Conservation (phyloP, 305 asterid genomes). For the Rubia peregrina region DNA sequence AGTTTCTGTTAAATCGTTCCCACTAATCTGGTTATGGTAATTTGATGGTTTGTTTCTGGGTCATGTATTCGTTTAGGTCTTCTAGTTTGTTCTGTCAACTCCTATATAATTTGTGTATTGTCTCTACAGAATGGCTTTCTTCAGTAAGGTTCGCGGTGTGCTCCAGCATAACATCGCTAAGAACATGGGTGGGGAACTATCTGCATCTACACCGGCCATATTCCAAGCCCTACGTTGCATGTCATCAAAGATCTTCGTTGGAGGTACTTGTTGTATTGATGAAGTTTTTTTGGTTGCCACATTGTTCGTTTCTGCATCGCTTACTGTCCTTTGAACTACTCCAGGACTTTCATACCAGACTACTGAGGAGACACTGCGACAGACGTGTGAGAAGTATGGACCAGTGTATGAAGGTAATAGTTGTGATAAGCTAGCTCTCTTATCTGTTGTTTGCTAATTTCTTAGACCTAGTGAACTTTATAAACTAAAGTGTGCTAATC, state of each 20-base stretch:
- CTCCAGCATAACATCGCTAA: constrained; percentile 39
- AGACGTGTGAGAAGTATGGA: constrained; percentile 65
- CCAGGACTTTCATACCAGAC: constrained; percentile 67
- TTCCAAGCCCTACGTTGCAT: constrained; percentile 66
- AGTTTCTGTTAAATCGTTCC: background rate
- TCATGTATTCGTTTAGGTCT: background rate
- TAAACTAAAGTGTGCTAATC: background rate
- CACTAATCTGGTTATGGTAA: background rate
- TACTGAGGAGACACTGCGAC: constrained; percentile 43
- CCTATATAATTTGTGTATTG: constrained; percentile 2
- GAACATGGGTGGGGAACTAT: constrained; percentile 33
- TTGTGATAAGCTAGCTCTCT: constrained; percentile 3
- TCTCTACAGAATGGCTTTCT: constrained; percentile 56
- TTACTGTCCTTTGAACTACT: constrained; percentile 19
- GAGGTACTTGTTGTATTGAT: constrained; percentile 42
- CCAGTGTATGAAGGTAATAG: constrained; percentile 64
- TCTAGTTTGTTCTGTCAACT: background rate
- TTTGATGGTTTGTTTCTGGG: too few relatives aligned
- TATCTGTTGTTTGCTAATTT: background rate
- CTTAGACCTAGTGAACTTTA: background rate
- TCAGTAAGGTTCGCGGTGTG: constrained; percentile 54
- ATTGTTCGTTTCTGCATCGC: background rate
- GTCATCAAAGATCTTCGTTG: constrained; percentile 76
- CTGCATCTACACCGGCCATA: constrained; percentile 49
- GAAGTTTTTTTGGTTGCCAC: background rate